These are phyloP conservation scores for Hibiscus tridactylites DNA, from an alignment of 345 rosid genomes.

Conservation along the genomic window DNA sequence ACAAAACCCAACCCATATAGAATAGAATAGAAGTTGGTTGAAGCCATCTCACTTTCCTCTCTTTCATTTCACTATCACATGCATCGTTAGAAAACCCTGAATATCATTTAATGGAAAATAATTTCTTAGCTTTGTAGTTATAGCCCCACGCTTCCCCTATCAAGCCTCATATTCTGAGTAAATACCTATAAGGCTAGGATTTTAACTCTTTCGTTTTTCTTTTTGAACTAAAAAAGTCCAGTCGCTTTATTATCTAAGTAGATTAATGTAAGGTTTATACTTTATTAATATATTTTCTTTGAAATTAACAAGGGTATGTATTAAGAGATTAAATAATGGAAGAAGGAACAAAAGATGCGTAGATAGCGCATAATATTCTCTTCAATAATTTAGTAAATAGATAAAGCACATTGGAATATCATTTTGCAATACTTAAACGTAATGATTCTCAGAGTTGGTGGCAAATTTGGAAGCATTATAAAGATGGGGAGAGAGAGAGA, in stretches of 20 bases:
- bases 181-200: conserved; percentile 14
- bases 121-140: neutral
- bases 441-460: conserved; percentile 59
- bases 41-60: conserved; percentile 9
- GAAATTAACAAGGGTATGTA: neutral
- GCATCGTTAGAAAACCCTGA: conserved; percentile 2
- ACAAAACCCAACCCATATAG: neutral
- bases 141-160: neutral
- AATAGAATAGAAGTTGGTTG: conserved; percentile 5
- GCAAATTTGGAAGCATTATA: conserved; percentile 54
- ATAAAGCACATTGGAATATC: conserved; percentile 7
- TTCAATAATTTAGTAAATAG: conserved; percentile 12
- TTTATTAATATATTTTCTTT: neutral
- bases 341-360: conserved; percentile 42
- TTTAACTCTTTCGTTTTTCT: too few species aligned
- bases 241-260: neutral
- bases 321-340: conserved; percentile 12
- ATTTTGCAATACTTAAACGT: conserved; percentile 34
- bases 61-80: neutral
- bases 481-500: conserved; percentile 2
- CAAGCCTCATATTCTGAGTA: conserved; percentile 6
- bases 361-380: conserved; percentile 48
- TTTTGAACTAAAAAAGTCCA: too few species aligned
- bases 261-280: neutral
- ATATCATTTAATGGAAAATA: neutral